Base-by-base conservation (phyloP, 768 basidiomycete species). In the Calocybe gangraenosa region DNA sequence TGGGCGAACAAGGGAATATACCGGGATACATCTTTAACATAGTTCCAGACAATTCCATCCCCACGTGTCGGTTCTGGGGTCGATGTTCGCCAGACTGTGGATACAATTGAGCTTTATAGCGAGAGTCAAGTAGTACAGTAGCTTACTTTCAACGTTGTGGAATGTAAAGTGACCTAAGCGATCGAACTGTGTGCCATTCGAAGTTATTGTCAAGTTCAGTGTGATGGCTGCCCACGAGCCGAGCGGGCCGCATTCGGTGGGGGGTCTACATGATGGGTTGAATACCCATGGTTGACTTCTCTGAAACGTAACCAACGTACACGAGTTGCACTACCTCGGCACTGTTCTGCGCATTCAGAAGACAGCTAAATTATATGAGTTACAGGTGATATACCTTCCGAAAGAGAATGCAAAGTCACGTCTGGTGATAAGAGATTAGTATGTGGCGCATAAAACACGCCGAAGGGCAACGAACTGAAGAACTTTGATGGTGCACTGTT, bases 11-110 rank as follows among this genome's bases (percentile, higher is more conserved):
- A 71, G 1, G 85, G 84, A 3, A 71, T 75, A 49, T 82, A 90
- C 18, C 78, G 78, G 6, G 85, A 83, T 19, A 84, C 84, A 52
- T 90, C 87, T 58, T 89, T 89, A 52, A 79, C 60, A 44, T 77
- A 82, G 0, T 85, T 87, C 87, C 86, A 89, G 39, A 87, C 81
- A 48, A 89, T 87, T 9, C 87, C 87, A 38, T 77, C 70, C 2
- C 75, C 70, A 11, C 52, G 54, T 0, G 79, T 82, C 0, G 87
- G 87, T 60, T 90, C 87, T 0, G 87, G 81, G 14, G 87, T 90
- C 0, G 85, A 87, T 15, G 84, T 87, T 30, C 87, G 72, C 87
- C 87, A 87, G 40, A 88, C 84, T 86, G 10, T 20, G 46, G 32
- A 19, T 37, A 28, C 25, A 18, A 22, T 41, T 15, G 25, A 21